Base-by-base conservation (phyloP, 306 rosid species). In the Urtica urens region DNA sequence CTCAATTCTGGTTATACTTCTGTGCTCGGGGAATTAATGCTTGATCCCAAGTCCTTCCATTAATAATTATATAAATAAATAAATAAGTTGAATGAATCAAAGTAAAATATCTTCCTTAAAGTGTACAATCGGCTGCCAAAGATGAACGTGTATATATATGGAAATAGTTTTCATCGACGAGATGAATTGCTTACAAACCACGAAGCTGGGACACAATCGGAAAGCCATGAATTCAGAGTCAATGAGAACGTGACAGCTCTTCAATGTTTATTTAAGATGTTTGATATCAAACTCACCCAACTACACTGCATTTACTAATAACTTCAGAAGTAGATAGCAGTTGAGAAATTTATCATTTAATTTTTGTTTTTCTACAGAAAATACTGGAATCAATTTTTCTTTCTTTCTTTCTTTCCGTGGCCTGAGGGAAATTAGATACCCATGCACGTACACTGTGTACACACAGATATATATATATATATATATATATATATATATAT, bases 281-380 rank as follows among this genome's bases (percentile, higher is more conserved):
- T 69, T 34, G 27, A 46, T 24, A 43, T 53, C 67, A 13, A 37
- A 60, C 23, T 44, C 55, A 53, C 53, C 51, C 62, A 49, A 45
- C 72, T 57, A 37, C 66, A 37, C 6, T 19, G 59, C 76, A 74
- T 72, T 78, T 57, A 76, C 60, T 58, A 37, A 38, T 49, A 17
- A 51, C 25, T 54, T 48, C 59, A 55, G 62, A 22, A 63, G 68
- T 64, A 28, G 74, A 3, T 72, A 19, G 41, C 58, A 40, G 78
- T 71, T 73, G 34, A 51, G 55, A 38, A 16, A 41, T 44, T 58
- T 26, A 29, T 39, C 57, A 58, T 69, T 59, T 47, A 41, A 41
- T 46, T 52, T n/a, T n/a, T n/a, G n/a, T n/a, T n/a, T 4, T 18
- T 33, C 54, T 18, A 44, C 31, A 1, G 10, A 23, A 23, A 27